phyloP scores from a whole-genome alignment of 148 eudicot genomes.

The Beta vulgaris region DNA sequence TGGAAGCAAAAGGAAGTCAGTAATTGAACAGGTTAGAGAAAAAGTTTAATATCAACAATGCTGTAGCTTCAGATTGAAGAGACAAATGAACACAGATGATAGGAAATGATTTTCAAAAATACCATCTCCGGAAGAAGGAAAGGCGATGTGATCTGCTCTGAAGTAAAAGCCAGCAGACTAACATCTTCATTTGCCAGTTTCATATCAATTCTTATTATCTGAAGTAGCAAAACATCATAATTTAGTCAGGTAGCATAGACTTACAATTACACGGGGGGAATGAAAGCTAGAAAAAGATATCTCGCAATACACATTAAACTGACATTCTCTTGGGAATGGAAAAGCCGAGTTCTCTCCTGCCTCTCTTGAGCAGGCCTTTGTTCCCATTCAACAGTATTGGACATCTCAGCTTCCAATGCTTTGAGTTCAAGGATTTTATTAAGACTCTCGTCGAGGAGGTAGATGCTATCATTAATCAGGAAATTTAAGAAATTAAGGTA shows the following conservation, averaged over 20 bases:
- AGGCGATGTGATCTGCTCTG: constrained; percentile 90
- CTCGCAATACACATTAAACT: constrained; percentile 25
- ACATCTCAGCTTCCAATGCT: constrained; percentile 96
- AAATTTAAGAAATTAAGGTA: constrained; percentile 94
- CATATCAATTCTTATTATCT: constrained; percentile 96
- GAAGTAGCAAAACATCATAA: constrained; percentile 26
- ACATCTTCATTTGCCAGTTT: constrained; percentile 98
- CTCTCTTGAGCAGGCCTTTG: constrained; percentile 87
- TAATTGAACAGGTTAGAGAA: neutral
- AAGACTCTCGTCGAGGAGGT: constrained; percentile 93
- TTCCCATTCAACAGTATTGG: constrained; percentile 96
- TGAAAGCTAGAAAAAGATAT: neutral
- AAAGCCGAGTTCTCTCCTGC: constrained; percentile 93
- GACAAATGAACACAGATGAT: neutral
- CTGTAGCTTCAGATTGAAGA: neutral
- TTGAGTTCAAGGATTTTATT: constrained; percentile 96
- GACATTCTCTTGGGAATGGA: constrained; percentile 94
- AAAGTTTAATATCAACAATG: neutral
- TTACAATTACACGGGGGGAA: neutral
- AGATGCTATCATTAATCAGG: constrained; percentile 88
- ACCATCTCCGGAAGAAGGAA: constrained; percentile 96
- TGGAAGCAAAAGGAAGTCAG: constrained; percentile 29
- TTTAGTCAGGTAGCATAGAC: neutral
- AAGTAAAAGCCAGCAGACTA: constrained; percentile 84
- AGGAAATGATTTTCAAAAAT: constrained; percentile 8